Base-by-base conservation (phyloP, 345 rosid genomes). In the Gossypium bickii region DNA sequence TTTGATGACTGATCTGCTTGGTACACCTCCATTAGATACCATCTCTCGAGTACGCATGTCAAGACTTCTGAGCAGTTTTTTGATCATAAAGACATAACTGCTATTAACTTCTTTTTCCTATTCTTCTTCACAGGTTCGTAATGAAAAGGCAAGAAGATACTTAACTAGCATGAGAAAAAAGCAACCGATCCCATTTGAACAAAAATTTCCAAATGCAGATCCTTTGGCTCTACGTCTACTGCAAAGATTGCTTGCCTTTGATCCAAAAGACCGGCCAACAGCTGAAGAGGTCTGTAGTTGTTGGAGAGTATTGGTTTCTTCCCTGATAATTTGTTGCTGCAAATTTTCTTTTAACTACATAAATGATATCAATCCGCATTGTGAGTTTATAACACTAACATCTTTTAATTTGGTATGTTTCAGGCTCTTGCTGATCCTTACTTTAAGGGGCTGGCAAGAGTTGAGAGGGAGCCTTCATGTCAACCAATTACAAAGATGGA, bases 401-500 rank as follows among this genome's bases (percentile, higher is more conserved):
- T 58, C 41, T 24, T 58, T 24, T 58, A 41, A 57, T 72, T 57
- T 78, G 15, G 16, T 17, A 65, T 64, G 48, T 82, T 80, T 67
- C 76, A 94, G 98, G 97, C 98, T 49, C 83, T 94, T 51, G 93
- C 93, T 2, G 92, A 94, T 84, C 97, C 95, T 77, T 94, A 94
- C 84, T 92, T 94, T 76, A 94, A 86, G 82, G 97, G 98, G 62
- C 78, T 94, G 73, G 85, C 97, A 27, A 91, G 80, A 85, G 86
- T 92, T 56, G 97, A 94, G 80, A 91, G 97, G 80, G 98, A 94
- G 78, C 98, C 97, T 70, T 92, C 97, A 29, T 91, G 95, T 81
- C 97, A 92, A 56, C 97, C 97, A 70, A 92, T 92, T 72, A 85
- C 95, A 20, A 94, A 94, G 83, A 92, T 92, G 97, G 98, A 91